A percentile compares a stretch with the other conserved stretches of the same genome.
Conservation (phyloP, 768 basidiomycete species). For the Hericium erinaceus region DNA sequence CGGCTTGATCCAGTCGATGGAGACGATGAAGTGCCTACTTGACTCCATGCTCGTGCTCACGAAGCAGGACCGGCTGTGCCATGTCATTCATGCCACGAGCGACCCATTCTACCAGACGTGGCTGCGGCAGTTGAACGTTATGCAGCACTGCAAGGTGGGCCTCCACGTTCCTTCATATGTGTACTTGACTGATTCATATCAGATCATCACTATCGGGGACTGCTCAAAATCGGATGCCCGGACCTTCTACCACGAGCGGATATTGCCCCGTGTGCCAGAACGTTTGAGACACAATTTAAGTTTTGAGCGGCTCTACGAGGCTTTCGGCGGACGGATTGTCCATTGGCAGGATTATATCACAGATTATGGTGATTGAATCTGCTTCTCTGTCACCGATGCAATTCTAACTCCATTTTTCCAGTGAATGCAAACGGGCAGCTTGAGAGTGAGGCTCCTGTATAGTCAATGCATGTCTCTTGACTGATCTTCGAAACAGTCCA, state of each 20-base stretch:
- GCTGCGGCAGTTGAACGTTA: constrained; percentile 70
- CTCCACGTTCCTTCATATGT: too few relatives aligned
- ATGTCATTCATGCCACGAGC: constrained; percentile 75
- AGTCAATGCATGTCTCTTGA: background rate
- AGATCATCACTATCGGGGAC: constrained; percentile 77
- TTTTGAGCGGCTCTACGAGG: constrained; percentile 68
- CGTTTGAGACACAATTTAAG: constrained; percentile 41
- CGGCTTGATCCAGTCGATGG: constrained; percentile 63
- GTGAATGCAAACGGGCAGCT: constrained; percentile 69
- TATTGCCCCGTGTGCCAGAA: constrained; percentile 67
- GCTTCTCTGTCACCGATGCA: background rate
- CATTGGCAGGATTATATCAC: constrained; percentile 78
- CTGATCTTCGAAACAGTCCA: constrained; percentile 38
- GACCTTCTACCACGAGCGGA: constrained; percentile 51
- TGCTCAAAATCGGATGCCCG: constrained; percentile 65
- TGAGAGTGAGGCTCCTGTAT: constrained; percentile 39
- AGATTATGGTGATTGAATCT: constrained; percentile 48
- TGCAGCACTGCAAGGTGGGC: constrained; percentile 71
- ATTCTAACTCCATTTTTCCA: constrained; percentile 19
- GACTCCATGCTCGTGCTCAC: constrained; percentile 83
- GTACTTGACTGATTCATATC: background rate
- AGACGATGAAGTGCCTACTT: constrained; percentile 76
- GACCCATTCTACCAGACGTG: constrained; percentile 83
- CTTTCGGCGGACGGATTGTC: constrained; percentile 77
- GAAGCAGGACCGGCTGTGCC: constrained; percentile 79